Evolutionary conservation across 1,284 basidiomycete genomes (phyloP), one percentile per base, ranked within the genome.

Genomic region (Sanghuangporus sanghuang): DNA sequence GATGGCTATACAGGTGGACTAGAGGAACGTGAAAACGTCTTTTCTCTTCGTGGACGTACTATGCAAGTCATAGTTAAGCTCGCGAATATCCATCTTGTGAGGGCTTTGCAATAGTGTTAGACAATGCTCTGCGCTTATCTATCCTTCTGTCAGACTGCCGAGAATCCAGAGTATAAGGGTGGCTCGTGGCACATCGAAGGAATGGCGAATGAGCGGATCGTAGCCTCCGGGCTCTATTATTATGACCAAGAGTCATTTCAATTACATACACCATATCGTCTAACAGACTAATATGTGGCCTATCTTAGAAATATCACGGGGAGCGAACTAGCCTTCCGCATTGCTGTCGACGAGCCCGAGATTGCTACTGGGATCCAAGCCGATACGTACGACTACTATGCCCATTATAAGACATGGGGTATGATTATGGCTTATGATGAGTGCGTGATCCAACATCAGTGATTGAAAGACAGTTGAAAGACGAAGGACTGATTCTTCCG

Each of bases 161-260:
- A 76, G 35, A 73, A 73, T 38, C 76, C 77, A 2, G 59, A 62
- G 8, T 81, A 78, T 68, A 56, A 62, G 2, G 79, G 78, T 1
- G 75, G 77, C 2, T 69, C 71, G 7, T 86, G 83, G 83, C 81
- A 81, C 59, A 81, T 85, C n/a, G 81, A 82, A 69, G 83, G 82
- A 23, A 85, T 83, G 81, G 71, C 74, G 63, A 83, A 81, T 67
- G 84, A 85, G 69, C 73, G 77, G 14, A 80, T 85, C 40, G 79
- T 79, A 1, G 81, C 81, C 0, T 80, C 77, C 62, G 77, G 75
- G 0, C 72, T 81, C 14, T 79, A 81, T 65, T 81, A 77, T 62
- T 71, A 68, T 67, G 75, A 39, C 72, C 76, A 46, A 68, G 72
- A 7, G 82, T 82, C 64, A 67, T 53, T 23, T 14, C 38, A 38